Evolutionary conservation across 192 early-diverging fungal species (phyloP).

Genomic region (Backusella mclennaniae): DNA sequence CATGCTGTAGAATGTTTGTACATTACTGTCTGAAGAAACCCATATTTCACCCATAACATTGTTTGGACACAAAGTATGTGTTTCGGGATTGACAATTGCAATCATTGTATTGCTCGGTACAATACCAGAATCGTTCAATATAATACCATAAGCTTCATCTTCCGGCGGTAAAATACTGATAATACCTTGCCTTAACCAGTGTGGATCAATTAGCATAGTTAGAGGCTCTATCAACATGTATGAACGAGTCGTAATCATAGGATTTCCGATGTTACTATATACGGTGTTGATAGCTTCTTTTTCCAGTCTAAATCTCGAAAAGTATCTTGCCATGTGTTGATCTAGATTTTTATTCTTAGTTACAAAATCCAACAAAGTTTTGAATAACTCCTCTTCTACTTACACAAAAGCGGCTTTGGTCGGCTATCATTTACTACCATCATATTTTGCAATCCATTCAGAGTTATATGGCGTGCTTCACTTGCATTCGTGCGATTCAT

Average conservation of each 20-base stretch:
- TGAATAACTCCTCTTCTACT: background rate
- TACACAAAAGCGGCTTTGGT: constrained; percentile 47
- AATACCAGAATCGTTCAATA: constrained; percentile 71
- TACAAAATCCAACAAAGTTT: background rate
- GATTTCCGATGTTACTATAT: constrained; percentile 77
- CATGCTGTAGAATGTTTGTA: constrained; percentile 44
- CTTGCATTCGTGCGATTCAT: constrained; percentile 49
- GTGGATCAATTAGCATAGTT: constrained; percentile 61
- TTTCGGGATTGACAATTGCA: constrained; percentile 81
- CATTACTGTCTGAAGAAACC: constrained; percentile 67
- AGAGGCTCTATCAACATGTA: constrained; percentile 77
- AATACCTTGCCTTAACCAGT: constrained; percentile 63
- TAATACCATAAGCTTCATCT: constrained; percentile 51
- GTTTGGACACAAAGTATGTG: constrained; percentile 61
- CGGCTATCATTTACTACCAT: constrained; percentile 58
- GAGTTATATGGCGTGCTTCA: constrained; percentile 9
- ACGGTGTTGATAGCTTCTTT: constrained; percentile 67
- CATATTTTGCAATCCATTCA: constrained; percentile 57
- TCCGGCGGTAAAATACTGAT: constrained; percentile 56
- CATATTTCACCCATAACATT: constrained; percentile 85
- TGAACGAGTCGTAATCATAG: constrained; percentile 76
- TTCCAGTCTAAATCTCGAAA: constrained; percentile 63
- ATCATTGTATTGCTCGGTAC: constrained; percentile 77
- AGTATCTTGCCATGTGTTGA: constrained; percentile 56
- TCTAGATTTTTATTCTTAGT: constrained; percentile 18